These are phyloP conservation scores for Penicillium sp. DNA, from an alignment of 2,329 filamentous ascomycete species.

Conservation along the genomic window DNA sequence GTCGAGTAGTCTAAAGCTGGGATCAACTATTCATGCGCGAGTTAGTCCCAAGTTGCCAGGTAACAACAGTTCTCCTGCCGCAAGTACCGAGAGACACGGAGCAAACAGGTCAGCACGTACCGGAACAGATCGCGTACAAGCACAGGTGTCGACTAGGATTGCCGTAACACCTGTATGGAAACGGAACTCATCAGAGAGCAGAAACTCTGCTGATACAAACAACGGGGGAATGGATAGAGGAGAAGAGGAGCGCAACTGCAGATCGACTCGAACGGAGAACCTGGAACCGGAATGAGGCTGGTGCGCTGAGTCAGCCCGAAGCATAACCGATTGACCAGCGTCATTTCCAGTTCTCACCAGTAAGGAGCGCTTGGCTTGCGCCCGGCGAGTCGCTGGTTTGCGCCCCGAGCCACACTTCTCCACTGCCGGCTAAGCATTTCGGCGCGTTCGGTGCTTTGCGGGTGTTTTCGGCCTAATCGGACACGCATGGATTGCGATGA, in stretches of 20 bases:
- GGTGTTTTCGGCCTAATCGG: constrained; percentile 26
- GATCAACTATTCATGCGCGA: constrained; percentile 3
- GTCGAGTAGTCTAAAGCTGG: constrained; percentile 5
- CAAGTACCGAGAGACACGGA: constrained; percentile 22
- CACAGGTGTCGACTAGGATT: constrained; percentile 42
- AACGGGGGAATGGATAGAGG: constrained; percentile 12
- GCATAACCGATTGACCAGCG: constrained; percentile 15
- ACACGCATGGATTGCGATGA: constrained; percentile 12
- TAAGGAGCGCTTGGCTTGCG: too few relatives aligned
- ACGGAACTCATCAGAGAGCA: constrained; percentile 42
- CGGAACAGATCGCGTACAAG: constrained; percentile 17
- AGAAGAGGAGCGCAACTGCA: constrained; percentile 16
- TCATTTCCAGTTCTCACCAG: too few relatives aligned
- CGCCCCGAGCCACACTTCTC: constrained; percentile 6
- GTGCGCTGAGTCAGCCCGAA: constrained; percentile 26
- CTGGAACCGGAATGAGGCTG: constrained; percentile 20
- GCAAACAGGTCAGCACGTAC: constrained; percentile 26
- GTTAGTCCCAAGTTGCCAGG: constrained; percentile 19
- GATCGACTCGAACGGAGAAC: too few relatives aligned
- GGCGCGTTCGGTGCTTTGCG: constrained; percentile 23
- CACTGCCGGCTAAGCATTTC: constrained; percentile 21
- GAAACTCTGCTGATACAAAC: constrained; percentile 30
- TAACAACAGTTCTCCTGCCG: constrained; percentile 20
- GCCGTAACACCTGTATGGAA: constrained; percentile 41
- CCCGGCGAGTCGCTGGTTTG: too few relatives aligned